Evolutionary conservation across 208 protist species (phyloP).

Genomic region (Leishmania turanica): DNA sequence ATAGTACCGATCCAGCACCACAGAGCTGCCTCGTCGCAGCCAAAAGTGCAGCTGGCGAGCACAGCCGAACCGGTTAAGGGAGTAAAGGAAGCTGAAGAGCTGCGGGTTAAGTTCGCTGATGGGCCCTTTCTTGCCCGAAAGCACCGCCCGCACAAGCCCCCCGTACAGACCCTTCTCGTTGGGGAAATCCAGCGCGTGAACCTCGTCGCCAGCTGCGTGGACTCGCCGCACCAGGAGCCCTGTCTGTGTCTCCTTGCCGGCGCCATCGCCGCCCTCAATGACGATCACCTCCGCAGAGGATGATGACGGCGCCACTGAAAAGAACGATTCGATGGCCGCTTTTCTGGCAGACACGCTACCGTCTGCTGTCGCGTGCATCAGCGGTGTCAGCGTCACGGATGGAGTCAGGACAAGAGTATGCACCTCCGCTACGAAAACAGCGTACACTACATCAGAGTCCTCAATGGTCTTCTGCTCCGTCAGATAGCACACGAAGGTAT

Average conservation of each 20-base stretch:
- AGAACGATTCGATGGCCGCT: conserved; percentile 31
- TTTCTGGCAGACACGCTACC: background rate
- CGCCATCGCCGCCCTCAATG: conserved; percentile 92
- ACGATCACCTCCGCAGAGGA: conserved; percentile 58
- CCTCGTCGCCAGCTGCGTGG: conserved; percentile 10
- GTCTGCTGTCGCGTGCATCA: conserved; percentile 23
- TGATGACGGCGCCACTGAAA: conserved; percentile 17
- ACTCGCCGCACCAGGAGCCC: conserved; percentile 44
- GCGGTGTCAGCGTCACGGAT: conserved; percentile 39
- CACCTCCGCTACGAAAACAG: conserved; percentile 55
- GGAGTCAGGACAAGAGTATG: conserved; percentile 46
- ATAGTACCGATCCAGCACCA: conserved; percentile 92
- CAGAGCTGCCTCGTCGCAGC: conserved; percentile 53
- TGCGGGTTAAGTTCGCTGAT: conserved; percentile 75
- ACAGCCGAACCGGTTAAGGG: conserved; percentile 86
- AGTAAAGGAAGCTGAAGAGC: conserved; percentile 92
- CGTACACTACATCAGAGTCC: conserved; percentile 67
- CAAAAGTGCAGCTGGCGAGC: conserved; percentile 66
- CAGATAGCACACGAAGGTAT: conserved; percentile 65
- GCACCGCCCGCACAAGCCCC: conserved; percentile 72
- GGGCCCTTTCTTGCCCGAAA: conserved; percentile 81
- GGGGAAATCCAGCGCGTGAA: conserved; percentile 86
- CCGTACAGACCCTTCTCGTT: conserved; percentile 81
- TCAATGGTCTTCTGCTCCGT: conserved; percentile 51
- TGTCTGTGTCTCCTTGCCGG: conserved; percentile 92